Conservation (phyloP, 345 rosid genomes). For the Boechera divaricarpa region DNA sequence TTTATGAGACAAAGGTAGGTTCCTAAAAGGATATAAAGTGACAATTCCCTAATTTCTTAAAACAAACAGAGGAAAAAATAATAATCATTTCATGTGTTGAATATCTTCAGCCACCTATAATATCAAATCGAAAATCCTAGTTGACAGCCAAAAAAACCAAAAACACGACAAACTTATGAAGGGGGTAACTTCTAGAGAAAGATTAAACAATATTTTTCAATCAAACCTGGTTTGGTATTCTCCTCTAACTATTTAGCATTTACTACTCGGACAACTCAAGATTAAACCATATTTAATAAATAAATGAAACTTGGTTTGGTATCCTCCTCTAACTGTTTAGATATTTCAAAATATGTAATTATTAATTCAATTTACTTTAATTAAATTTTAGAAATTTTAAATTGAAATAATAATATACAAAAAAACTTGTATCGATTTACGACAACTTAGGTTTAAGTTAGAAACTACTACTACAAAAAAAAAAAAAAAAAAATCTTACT, state of each 20-base stretch:
- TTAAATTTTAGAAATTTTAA: no score
- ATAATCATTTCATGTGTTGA: constrained; percentile 30
- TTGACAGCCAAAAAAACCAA: not conserved
- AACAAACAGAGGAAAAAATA: not conserved
- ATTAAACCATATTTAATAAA: no score
- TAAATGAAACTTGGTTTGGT: no score
- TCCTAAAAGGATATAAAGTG: constrained; percentile 7
- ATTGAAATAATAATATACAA: no score
- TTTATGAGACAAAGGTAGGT: constrained; percentile 17
- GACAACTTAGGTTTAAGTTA: no score
- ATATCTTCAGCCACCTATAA: not conserved
- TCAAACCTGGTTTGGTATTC: not conserved
- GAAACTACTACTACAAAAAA: no score
- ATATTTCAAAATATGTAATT: no score
- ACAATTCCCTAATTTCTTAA: constrained; percentile 10
- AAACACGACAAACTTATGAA: constrained; percentile 23
- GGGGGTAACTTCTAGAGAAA: constrained; percentile 20
- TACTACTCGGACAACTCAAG: no score
- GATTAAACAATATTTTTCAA: not conserved
- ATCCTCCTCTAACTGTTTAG: no score
- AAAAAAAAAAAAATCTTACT: no score
- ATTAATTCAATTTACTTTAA: no score
- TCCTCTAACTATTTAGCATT: not conserved
- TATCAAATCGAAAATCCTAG: constrained; percentile 8
- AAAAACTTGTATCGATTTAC: no score